These are phyloP conservation scores for Colletotrichum truncatum DNA, from an alignment of 2,329 filamentous ascomycete species.

Conservation along the genomic window DNA sequence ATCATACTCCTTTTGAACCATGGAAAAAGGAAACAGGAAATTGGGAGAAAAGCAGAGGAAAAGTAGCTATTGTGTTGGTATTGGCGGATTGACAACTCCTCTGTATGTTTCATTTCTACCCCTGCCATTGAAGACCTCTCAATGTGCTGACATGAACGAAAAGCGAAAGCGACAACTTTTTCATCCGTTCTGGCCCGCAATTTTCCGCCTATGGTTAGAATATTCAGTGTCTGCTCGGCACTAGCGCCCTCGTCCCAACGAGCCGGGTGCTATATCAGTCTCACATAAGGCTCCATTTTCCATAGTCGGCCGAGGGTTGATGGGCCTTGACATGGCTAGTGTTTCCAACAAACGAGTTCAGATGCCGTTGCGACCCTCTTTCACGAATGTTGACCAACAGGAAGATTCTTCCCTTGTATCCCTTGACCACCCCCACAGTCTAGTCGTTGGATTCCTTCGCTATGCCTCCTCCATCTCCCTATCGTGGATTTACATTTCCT, in stretches of 20 bases:
- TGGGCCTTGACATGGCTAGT: conserved; percentile 11
- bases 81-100: too few species aligned
- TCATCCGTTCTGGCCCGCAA: background rate
- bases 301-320: conserved; percentile 10
- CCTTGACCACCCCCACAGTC: background rate
- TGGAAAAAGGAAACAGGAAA: too few species aligned
- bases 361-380: conserved; percentile 4
- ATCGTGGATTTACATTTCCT: background rate
- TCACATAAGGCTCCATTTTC: conserved; percentile 6
- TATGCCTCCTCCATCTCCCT: background rate
- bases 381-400: background rate
- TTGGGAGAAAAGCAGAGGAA: too few species aligned
- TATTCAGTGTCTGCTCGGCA: background rate
- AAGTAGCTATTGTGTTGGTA: too few species aligned
- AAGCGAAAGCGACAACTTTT: background rate
- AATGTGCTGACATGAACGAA: background rate
- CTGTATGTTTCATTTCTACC: too few species aligned
- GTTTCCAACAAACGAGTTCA: conserved; percentile 19
- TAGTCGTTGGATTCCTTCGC: background rate
- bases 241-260: background rate
- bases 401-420: conserved; percentile 4
- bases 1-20: too few species aligned
- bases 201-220: background rate
- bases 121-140: too few species aligned
- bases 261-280: background rate